These are phyloP conservation scores for Cytospora leucostoma DNA, from an alignment of 2,329 filamentous ascomycete genomes.

Conservation along the genomic window DNA sequence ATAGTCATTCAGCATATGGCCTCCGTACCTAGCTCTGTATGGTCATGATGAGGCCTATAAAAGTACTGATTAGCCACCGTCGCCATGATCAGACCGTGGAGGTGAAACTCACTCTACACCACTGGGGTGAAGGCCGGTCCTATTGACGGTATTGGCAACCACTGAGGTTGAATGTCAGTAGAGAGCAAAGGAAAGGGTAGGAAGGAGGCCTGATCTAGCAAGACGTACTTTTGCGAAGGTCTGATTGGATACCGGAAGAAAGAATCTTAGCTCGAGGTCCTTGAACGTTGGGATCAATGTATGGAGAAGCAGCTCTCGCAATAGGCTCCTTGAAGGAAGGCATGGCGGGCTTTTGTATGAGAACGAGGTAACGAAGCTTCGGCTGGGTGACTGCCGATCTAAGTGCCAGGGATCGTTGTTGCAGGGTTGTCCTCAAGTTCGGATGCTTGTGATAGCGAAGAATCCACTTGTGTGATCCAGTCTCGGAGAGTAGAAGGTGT, in stretches of 20 bases:
- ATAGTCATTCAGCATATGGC: constrained; percentile 1
- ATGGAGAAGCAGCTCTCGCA: constrained; percentile 47
- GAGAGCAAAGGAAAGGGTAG: constrained; percentile 19
- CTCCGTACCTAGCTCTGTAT: constrained; percentile 79
- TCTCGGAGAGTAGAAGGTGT: constrained; percentile 9
- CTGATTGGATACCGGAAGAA: constrained; percentile 34
- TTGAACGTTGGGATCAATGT: constrained; percentile 47
- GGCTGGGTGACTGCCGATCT: constrained; percentile 28
- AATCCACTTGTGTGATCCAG: constrained; percentile 33
- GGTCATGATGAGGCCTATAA: constrained; percentile 74
- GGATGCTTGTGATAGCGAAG: constrained; percentile 36
- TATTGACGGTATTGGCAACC: constrained; percentile 72
- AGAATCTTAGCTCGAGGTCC: constrained; percentile 46
- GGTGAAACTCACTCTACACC: constrained; percentile 78
- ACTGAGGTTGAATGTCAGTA: constrained; percentile 41
- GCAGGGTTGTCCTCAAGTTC: constrained; percentile 35
- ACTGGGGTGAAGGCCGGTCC: constrained; percentile 85
- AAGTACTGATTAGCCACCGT: neutral
- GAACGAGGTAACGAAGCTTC: constrained; percentile 28
- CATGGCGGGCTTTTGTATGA: constrained; percentile 39
- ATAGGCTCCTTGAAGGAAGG: constrained; percentile 40
- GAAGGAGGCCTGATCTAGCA: constrained; percentile 23
- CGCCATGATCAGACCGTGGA: neutral
- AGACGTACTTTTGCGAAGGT: constrained; percentile 37
- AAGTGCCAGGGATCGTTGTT: constrained; percentile 32